phyloP scores from a whole-genome alignment of 2,329 filamentous ascomycete species.

The Trichoderma sp. region DNA sequence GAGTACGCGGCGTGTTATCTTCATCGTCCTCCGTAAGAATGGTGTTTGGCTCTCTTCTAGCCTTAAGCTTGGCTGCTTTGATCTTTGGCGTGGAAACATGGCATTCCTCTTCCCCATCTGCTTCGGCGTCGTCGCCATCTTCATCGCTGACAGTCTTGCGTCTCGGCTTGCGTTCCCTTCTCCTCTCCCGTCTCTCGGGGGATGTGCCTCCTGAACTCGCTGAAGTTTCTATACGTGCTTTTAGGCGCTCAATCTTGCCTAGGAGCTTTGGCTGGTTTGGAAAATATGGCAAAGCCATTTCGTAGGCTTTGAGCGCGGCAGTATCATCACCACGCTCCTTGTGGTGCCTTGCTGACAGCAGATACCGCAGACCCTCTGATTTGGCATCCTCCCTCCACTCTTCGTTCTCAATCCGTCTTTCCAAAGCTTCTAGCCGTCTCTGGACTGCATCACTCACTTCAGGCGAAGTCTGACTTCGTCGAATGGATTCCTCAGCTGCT shows the following conservation, averaged over 20 bases:
- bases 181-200: constrained; percentile 24
- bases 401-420: constrained; percentile 73
- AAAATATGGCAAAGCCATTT: constrained; percentile 80
- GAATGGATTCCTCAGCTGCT: constrained; percentile 47
- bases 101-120: constrained; percentile 32
- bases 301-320: constrained; percentile 80
- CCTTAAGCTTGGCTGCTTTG: constrained; percentile 34
- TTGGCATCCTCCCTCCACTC: constrained; percentile 65
- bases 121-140: constrained; percentile 24
- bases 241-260: constrained; percentile 65
- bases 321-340: constrained; percentile 78
- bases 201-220: constrained; percentile 21
- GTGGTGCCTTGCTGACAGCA: constrained; percentile 90
- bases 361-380: constrained; percentile 77
- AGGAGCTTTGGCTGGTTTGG: constrained; percentile 77
- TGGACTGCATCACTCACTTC: constrained; percentile 76
- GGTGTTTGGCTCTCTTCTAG: constrained; percentile 28
- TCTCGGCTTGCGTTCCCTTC: constrained; percentile 23
- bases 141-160: constrained; percentile 24
- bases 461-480: constrained; percentile 32
- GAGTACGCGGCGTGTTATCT: constrained; percentile 53
- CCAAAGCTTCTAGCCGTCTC: constrained; percentile 75
- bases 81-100: constrained; percentile 26
- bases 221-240: constrained; percentile 46
- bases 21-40: constrained; percentile 40